Conservation (phyloP, 345 rosid genomes). For the Carallia pectinifolia region DNA sequence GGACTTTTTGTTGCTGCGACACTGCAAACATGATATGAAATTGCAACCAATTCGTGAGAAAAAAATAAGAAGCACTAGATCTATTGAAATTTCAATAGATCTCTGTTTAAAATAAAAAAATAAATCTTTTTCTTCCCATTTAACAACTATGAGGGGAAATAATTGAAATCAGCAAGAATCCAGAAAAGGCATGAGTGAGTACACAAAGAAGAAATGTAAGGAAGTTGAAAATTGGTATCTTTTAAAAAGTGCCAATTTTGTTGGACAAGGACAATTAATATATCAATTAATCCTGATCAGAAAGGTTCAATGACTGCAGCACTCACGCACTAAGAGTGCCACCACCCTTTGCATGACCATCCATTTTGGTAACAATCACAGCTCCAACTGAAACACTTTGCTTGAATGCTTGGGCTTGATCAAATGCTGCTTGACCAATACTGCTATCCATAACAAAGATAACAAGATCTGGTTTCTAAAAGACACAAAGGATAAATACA, state of each 20-base stretch:
- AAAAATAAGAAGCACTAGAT: not conserved
- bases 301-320: not conserved
- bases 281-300: not conserved
- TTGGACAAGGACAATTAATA: not conserved
- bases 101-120: no score
- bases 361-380: conserved; percentile 91
- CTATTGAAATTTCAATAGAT: not conserved
- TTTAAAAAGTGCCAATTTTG: not conserved
- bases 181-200: no score
- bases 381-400: conserved; percentile 91
- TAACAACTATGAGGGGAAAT: no score
- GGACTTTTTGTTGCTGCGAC: conserved; percentile 98
- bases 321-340: conserved; percentile 98
- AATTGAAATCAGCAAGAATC: no score
- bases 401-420: conserved; percentile 95
- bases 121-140: no score
- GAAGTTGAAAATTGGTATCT: not conserved
- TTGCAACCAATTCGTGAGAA: no score
- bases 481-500: conserved; percentile 6
- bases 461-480: conserved; percentile 90
- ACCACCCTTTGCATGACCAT: conserved; percentile 99
- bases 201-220: not conserved
- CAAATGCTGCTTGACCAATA: conserved; percentile 93
- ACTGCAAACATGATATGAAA: conserved; percentile 36
- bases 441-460: conserved; percentile 96